Conservation (phyloP, 2,329 filamentous ascomycete species). For the Aspergillus pseudoviridinutans region DNA sequence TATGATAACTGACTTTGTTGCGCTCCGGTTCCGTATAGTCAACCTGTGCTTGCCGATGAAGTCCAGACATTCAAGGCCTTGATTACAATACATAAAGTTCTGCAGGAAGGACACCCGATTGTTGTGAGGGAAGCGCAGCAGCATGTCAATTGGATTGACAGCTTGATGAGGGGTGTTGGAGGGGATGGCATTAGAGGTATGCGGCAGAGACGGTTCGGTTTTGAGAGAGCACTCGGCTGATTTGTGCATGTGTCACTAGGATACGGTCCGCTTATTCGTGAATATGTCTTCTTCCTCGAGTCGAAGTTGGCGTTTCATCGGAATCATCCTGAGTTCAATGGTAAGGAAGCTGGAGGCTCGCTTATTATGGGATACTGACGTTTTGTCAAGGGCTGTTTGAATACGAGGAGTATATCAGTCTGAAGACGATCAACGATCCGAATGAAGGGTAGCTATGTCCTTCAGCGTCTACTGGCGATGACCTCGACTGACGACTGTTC, state of each 20-base stretch:
- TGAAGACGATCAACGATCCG: slow-evolving; percentile 97
- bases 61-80: slow-evolving; percentile 98
- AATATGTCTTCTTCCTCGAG: slow-evolving; percentile 94
- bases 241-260: slow-evolving; percentile 38
- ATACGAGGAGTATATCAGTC: slow-evolving; percentile 96
- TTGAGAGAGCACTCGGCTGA: not conserved
- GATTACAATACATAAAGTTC: slow-evolving; percentile 94
- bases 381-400: slow-evolving; percentile 68
- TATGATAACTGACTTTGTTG: slow-evolving; percentile 1
- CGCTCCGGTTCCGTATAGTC: slow-evolving; percentile 48
- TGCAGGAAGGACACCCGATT: slow-evolving; percentile 91
- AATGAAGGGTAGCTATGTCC: slow-evolving; percentile 73
- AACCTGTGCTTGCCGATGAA: slow-evolving; percentile 97
- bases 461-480: not conserved
- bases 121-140: slow-evolving; percentile 84
- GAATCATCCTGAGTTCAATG: slow-evolving; percentile 96
- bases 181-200: slow-evolving; percentile 78
- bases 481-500: slow-evolving; percentile 17
- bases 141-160: slow-evolving; percentile 88
- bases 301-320: slow-evolving; percentile 96
- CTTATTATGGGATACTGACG: not conserved
- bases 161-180: slow-evolving; percentile 74
- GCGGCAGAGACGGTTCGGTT: slow-evolving; percentile 1
- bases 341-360: slow-evolving; percentile 37
- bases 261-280: slow-evolving; percentile 86